A percentile compares a stretch with the other conserved stretches of the same genome.
Conservation (phyloP, 2,329 filamentous ascomycete genomes). For the Microsporum canis region DNA sequence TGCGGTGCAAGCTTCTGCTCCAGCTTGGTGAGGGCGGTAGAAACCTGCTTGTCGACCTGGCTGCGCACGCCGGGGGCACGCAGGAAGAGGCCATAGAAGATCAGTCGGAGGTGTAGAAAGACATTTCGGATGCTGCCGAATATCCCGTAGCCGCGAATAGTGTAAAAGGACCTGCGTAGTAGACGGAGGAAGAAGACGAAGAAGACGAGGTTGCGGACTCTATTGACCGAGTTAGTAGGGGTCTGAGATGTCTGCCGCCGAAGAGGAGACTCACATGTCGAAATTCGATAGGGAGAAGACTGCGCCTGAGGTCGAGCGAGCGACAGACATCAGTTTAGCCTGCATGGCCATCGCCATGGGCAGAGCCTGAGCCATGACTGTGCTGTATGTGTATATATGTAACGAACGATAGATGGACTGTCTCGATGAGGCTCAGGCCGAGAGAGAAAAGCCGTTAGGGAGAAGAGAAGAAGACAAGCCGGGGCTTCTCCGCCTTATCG, state of each 20-base stretch:
- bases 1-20: constrained; percentile 72
- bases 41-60: constrained; percentile 74
- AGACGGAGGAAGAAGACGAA: constrained; percentile 77
- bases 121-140: constrained; percentile 65
- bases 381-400: background rate
- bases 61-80: constrained; percentile 73
- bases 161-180: constrained; percentile 66
- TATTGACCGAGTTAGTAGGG: constrained; percentile 25
- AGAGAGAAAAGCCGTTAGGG: background rate
- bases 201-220: constrained; percentile 78
- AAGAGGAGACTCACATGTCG: constrained; percentile 30
- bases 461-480: no score
- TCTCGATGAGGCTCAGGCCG: background rate
- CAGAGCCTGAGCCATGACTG: background rate
- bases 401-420: background rate
- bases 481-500: no score
- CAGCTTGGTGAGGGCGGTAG: constrained; percentile 66
- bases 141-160: constrained; percentile 78
- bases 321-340: constrained; percentile 33
- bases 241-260: background rate
- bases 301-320: constrained; percentile 23
- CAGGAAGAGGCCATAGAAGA: constrained; percentile 75
- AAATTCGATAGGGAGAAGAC: constrained; percentile 30
- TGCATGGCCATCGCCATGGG: constrained; percentile 20
- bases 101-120: constrained; percentile 59